A percentile compares a stretch with the other conserved stretches of the same genome.
Conservation (phyloP, 78 protist genomes). For the Tieghemostelium lacteum region DNA sequence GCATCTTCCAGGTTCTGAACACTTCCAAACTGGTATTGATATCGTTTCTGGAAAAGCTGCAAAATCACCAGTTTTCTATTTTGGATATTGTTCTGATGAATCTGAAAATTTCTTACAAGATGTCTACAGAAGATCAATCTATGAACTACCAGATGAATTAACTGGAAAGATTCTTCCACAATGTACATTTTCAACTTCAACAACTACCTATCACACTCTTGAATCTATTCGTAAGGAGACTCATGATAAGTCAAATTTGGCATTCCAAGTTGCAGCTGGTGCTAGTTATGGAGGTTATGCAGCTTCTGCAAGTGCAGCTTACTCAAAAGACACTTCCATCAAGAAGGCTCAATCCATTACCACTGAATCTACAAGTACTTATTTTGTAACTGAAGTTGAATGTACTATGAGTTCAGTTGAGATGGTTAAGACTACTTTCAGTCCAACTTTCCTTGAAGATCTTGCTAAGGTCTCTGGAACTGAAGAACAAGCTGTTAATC, state of each 20-base stretch:
- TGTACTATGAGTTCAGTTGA: background rate
- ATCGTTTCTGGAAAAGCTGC: background rate
- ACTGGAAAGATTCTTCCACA: background rate
- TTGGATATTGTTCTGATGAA: background rate
- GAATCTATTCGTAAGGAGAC: background rate
- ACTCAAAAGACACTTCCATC: background rate
- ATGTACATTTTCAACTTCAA: background rate
- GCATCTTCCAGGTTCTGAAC: background rate
- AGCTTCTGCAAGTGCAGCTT: background rate
- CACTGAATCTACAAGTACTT: background rate
- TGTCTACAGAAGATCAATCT: background rate
- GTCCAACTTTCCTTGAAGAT: constrained; percentile 22
- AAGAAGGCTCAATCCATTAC: background rate
- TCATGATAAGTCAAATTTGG: too few species aligned
- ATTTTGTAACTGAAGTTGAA: background rate
- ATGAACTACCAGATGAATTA: background rate
- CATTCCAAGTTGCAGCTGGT: background rate
- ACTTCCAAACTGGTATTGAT: background rate
- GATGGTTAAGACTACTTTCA: background rate
- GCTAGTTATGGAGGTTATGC: background rate
- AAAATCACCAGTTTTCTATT: background rate
- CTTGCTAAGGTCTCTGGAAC: background rate
- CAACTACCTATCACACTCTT: background rate
- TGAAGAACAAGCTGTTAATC: background rate
- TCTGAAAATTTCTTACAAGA: background rate